Evolutionary conservation across 192 early-diverging fungal species (phyloP).

Genomic region (Backusella psychrophila): DNA sequence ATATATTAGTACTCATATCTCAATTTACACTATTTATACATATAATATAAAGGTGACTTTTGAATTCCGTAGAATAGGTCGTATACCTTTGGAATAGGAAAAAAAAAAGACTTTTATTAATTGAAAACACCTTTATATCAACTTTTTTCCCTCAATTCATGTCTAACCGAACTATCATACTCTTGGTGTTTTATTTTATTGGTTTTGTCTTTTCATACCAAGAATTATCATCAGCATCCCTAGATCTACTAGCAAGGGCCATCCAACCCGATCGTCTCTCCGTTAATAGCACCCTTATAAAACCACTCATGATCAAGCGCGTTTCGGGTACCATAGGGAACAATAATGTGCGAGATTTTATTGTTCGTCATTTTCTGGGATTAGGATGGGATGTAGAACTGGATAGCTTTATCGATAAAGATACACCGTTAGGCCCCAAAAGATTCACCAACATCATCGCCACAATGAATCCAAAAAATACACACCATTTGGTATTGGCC

Average conservation of each 20-base stretch:
- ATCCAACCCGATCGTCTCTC: constrained; percentile 21
- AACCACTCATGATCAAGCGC: constrained; percentile 74
- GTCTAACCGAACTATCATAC: not conserved
- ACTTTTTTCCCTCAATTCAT: not conserved
- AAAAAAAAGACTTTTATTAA: not conserved
- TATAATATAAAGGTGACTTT: not conserved
- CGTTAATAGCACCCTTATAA: constrained; percentile 54
- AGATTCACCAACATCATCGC: constrained; percentile 86
- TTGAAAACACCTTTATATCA: not conserved
- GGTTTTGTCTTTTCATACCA: not conserved
- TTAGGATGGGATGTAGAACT: constrained; percentile 78
- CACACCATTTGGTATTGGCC: constrained; percentile 73
- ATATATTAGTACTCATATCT: not conserved
- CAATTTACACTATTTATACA: not conserved
- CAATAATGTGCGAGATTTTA: constrained; percentile 63
- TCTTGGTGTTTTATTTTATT: not conserved
- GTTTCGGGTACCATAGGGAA: constrained; percentile 77
- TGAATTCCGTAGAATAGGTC: not conserved
- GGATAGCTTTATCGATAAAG: constrained; percentile 68
- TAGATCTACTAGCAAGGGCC: not conserved
- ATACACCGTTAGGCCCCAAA: constrained; percentile 75
- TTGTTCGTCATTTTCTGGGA: constrained; percentile 57
- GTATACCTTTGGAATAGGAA: not conserved
- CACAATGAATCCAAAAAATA: constrained; percentile 77
- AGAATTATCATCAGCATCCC: not conserved